A percentile compares a stretch with the other conserved stretches of the same genome.
Evolutionary conservation across 2,329 filamentous ascomycete genomes (phyloP).

Genomic region (Colletotrichum tamarilloi): DNA sequence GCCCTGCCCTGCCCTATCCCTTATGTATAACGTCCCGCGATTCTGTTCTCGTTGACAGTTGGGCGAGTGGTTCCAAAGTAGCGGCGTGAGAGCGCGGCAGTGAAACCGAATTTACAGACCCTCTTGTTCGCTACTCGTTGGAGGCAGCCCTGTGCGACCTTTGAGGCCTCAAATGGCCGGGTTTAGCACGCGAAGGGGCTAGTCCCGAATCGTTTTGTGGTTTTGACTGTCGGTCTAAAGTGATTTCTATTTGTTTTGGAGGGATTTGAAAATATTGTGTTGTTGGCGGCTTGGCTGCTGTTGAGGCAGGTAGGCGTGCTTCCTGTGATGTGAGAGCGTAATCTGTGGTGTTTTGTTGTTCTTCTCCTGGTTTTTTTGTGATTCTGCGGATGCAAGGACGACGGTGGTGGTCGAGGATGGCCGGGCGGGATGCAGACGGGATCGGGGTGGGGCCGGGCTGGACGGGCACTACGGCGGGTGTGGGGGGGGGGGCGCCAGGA

Average conservation of each 20-base stretch:
- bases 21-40: not conserved
- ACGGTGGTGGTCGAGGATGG: not conserved
- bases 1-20: not conserved
- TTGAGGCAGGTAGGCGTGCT: not conserved
- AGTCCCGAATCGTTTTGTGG: not conserved
- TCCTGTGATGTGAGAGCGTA: not conserved
- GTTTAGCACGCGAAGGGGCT: not conserved
- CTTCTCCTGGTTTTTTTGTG: not conserved
- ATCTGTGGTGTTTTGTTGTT: not conserved
- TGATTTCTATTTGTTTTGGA: not conserved
- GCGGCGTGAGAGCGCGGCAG: slow-evolving; percentile 2
- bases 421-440: not conserved
- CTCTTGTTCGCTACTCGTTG: not conserved
- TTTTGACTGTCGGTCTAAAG: not conserved
- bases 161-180: not conserved
- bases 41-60: not conserved
- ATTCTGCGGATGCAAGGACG: not conserved
- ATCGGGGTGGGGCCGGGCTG: slow-evolving; percentile 6
- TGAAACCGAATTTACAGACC: not conserved
- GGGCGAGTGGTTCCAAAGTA: slow-evolving; percentile 7
- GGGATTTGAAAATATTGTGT: not conserved
- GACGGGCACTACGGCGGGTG: not conserved
- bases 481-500: not conserved
- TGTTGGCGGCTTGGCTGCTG: not conserved
- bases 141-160: not conserved